Conservation (phyloP, 2,329 filamentous ascomycete species). For the Curvularia hawaiiensis region DNA sequence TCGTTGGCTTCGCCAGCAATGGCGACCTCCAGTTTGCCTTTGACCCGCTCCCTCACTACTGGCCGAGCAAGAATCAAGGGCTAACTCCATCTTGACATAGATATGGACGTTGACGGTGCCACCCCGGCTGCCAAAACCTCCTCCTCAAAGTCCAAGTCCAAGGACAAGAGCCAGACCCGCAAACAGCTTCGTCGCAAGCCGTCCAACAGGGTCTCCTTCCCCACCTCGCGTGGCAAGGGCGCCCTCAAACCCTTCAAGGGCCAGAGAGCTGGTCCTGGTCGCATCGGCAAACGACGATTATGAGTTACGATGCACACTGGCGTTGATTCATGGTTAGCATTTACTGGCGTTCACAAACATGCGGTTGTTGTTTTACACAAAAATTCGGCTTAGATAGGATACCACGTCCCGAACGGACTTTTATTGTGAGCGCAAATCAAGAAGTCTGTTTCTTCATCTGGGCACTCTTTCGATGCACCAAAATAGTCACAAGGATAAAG, state of each 20-base stretch:
- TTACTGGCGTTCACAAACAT: conserved; percentile 30
- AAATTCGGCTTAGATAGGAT: conserved; percentile 28
- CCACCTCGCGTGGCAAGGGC: conserved; percentile 39
- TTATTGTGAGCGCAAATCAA: conserved; percentile 14
- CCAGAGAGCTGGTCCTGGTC: conserved; percentile 18
- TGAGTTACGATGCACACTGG: conserved; percentile 25
- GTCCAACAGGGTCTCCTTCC: conserved; percentile 48
- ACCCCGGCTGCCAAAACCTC: conserved; percentile 8
- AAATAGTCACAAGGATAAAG: too few species aligned
- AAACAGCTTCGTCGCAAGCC: conserved; percentile 48
- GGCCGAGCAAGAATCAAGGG: conserved; percentile 40
- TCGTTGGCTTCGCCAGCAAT: conserved; percentile 45
- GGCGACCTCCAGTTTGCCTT: conserved; percentile 46
- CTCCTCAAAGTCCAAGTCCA: conserved; percentile 24
- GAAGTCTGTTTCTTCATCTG: background rate
- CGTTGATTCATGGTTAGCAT: conserved; percentile 31
- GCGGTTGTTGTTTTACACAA: conserved; percentile 22
- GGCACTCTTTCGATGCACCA: too few species aligned
- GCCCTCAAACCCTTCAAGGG: conserved; percentile 42
- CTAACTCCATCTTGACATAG: conserved; percentile 40
- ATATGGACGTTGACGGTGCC: conserved; percentile 49
- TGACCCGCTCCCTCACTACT: conserved; percentile 42
- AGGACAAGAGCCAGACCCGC: conserved; percentile 43
- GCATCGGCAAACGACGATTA: conserved; percentile 34
- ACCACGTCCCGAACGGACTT: conserved; percentile 29